Evolutionary conservation across 208 protist species (phyloP), one percentile per base, ranked within the genome.

Genomic region (Acanthamoeba triangularis): DNA sequence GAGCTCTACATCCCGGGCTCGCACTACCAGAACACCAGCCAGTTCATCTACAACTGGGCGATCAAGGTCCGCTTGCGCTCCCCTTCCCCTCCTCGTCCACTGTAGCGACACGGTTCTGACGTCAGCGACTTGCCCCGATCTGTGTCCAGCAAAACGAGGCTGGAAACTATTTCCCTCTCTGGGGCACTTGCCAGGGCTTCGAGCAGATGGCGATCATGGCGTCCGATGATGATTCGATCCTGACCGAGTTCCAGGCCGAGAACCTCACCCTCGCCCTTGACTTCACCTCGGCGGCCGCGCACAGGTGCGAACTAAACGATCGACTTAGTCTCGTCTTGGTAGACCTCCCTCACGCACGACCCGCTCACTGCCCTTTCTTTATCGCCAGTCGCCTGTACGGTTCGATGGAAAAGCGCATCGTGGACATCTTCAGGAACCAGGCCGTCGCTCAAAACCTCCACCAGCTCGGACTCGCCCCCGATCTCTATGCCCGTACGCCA

Each of bases 391-490:
- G 41, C 67, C 13, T 94, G 14, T 47, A 37, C 97, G 23, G 18
- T 18, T 33, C 28, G 20, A 33, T 72, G 37, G 44, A 52, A 18
- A n/a, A 30, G 28, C 47, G 52, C 7, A 61, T 88, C 33, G 41
- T 63, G 20, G 80, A 88, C 14, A 88, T 61, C 47, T 88, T 88
- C 52, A 14, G 47, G 16, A 88, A 18, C 16, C 20, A 88, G 23
- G n/a, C 96, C 23, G 28, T 97, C 7, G 97, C 97, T 18, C 44
- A 97, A 35, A 98, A 98, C 88, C 72, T 97, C 33, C 97, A 98
- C 84, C 41, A 65, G 2, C 41, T 61, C 37, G 97, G 97, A 30
- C 37, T 98, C 25, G 63, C 94, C 3, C 33, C 69, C 69, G n/a
- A 44, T 28, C 37, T 44, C 33, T 78, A 78, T 23, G n/a, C 37